A percentile compares a stretch with the other conserved stretches of the same genome.
phyloP scores from a whole-genome alignment of 2,329 filamentous ascomycete species.

The Capronia americana region DNA sequence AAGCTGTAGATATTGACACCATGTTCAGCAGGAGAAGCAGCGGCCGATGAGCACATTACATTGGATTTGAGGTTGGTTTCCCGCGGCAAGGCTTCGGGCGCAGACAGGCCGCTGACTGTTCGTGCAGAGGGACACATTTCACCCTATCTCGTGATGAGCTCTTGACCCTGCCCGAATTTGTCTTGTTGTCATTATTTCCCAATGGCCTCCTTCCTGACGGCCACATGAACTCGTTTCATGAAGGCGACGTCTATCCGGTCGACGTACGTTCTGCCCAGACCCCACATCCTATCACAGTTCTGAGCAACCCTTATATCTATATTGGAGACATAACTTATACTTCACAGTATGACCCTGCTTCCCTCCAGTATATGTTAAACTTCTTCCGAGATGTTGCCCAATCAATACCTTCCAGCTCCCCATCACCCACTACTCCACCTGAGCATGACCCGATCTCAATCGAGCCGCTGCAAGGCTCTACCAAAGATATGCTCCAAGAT shows the following conservation, averaged over 20 bases:
- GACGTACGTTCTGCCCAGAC: constrained; percentile 72
- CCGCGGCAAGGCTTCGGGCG: neutral
- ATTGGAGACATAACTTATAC: constrained; percentile 60
- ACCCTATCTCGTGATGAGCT: constrained; percentile 94
- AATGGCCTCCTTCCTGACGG: constrained; percentile 98
- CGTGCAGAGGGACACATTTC: constrained; percentile 82
- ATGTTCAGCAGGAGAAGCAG: constrained; percentile 37
- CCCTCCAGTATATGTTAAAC: constrained; percentile 98
- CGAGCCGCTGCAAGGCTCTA: constrained; percentile 73
- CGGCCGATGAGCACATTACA: constrained; percentile 41
- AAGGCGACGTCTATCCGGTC: constrained; percentile 93
- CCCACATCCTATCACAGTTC: constrained; percentile 38
- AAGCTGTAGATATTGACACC: constrained; percentile 21
- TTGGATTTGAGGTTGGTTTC: constrained; percentile 39
- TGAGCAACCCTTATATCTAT: constrained; percentile 40
- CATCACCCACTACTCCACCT: constrained; percentile 69
- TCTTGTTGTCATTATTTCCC: constrained; percentile 94
- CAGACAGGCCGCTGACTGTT: constrained; percentile 26
- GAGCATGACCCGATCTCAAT: constrained; percentile 68
- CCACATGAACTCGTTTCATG: constrained; percentile 90
- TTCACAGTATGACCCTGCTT: constrained; percentile 90
- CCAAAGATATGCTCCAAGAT: constrained; percentile 80
- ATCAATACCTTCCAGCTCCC: constrained; percentile 80
- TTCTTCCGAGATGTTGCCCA: constrained; percentile 97
- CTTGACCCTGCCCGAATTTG: constrained; percentile 94